phyloP scores from a whole-genome alignment of 2,329 filamentous ascomycete species.

The Alternaria postmessia region DNA sequence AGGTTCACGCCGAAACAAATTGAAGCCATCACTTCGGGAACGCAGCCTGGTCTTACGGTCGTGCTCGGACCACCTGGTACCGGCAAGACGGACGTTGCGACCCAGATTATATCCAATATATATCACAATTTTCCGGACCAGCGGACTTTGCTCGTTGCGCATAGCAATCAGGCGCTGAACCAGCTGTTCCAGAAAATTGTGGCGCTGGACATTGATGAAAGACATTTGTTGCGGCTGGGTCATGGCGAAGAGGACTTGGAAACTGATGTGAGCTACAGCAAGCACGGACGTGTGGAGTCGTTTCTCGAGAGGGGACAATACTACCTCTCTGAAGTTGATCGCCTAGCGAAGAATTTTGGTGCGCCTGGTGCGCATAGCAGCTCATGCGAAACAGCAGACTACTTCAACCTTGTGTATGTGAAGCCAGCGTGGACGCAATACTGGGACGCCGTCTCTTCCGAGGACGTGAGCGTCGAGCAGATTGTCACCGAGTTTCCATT shows the following conservation, averaged over 20 bases:
- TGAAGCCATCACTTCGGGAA: slow-evolving; percentile 91
- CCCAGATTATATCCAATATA: slow-evolving; percentile 98
- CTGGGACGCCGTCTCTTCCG: slow-evolving; percentile 68
- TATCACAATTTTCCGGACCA: slow-evolving; percentile 98
- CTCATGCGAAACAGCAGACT: slow-evolving; percentile 95
- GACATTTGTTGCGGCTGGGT: slow-evolving; percentile 88
- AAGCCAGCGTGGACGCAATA: slow-evolving; percentile 89
- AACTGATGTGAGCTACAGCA: slow-evolving; percentile 87
- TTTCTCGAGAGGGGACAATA: slow-evolving; percentile 87
- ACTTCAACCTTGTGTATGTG: slow-evolving; percentile 94
- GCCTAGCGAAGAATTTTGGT: slow-evolving; percentile 82
- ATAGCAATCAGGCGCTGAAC: slow-evolving; percentile 97
- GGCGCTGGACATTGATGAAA: slow-evolving; percentile 93
- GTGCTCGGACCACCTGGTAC: slow-evolving; percentile 96
- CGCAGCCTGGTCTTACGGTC: slow-evolving; percentile 91
- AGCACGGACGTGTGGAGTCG: slow-evolving; percentile 91
- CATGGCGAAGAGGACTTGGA: slow-evolving; percentile 95
- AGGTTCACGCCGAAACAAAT: slow-evolving; percentile 92
- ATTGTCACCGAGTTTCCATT: slow-evolving; percentile 85
- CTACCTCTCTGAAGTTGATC: slow-evolving; percentile 83
- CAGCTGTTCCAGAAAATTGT: slow-evolving; percentile 98
- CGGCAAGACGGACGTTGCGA: slow-evolving; percentile 98
- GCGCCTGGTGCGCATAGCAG: slow-evolving; percentile 94
- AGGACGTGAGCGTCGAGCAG: slow-evolving; percentile 62
- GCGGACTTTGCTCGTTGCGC: slow-evolving; percentile 88